Evolutionary conservation across 139 green algal species (phyloP).

Genomic region (Closterium sp.): DNA sequence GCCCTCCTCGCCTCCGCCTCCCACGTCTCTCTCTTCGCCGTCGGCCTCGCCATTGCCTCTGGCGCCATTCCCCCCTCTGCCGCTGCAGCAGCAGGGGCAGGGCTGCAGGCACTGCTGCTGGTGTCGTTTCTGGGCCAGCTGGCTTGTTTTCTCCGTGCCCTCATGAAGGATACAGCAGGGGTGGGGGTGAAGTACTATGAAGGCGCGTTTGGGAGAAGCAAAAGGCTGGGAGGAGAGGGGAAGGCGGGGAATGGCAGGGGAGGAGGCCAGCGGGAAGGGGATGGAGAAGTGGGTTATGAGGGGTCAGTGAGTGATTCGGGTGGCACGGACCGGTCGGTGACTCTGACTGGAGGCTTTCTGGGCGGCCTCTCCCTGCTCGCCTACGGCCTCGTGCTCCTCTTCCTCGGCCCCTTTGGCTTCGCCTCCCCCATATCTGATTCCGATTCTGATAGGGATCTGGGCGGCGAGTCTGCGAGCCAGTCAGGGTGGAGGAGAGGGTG

Average conservation of each 20-base stretch:
- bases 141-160: not conserved
- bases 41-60: not conserved
- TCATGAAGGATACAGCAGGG: not conserved
- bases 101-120: not conserved
- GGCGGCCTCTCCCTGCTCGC: not conserved
- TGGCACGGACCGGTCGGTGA: not conserved
- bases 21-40: not conserved
- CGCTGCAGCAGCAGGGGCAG: too few species aligned
- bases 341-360: not conserved
- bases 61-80: not conserved
- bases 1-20: not conserved
- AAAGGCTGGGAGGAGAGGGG: not conserved
- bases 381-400: not conserved
- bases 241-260: not conserved
- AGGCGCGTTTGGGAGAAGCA: not conserved
- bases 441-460: not conserved
- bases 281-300: not conserved
- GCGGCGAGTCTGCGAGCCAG: not conserved
- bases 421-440: not conserved
- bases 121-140: not conserved
- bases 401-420: not conserved
- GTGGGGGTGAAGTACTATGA: not conserved
- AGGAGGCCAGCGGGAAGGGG: too few species aligned
- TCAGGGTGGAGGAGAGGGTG: not conserved
- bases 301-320: not conserved